Evolutionary conservation across 768 basidiomycete species (phyloP), one percentile per base, ranked within the genome.

Genomic region (Lentinula edodes): DNA sequence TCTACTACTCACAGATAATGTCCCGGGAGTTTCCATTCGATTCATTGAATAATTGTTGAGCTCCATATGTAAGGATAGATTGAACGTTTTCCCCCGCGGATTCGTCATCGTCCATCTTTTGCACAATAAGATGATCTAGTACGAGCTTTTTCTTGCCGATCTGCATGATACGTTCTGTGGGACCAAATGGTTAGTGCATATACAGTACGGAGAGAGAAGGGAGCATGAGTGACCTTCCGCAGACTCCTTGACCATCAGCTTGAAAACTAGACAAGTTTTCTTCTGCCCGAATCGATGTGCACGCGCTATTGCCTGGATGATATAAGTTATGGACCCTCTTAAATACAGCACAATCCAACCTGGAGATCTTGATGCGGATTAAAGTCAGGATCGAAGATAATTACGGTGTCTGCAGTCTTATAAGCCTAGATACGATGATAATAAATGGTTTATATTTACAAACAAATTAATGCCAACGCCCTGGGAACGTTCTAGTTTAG

Each of bases 331-430:
- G 12, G 18, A 38, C 20, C n/a, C 10, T n/a, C 10, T 12, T 18
- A 1, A 10, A 3, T 38, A 46, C 6, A 39, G 23, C 13, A 38
- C 23, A 2, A n/a, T 69, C 84, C 63, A 72, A 92, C 93, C 84
- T 96, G 94, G 55, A 95, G 78, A 75, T 95, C 94, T 89, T 90
- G 90, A 74, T 97, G 94, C n/a, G 96, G 96, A 69, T 99, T 99
- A 73, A 95, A 99, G 76, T 99, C 97, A 0, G 95, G 94, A 70
- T 99, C 96, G 66, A 88, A 92, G 59, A 94, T 88, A 48, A 94
- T 89, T 34, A 95, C 94, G 0, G 95, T 96, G 71, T 98, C 96
- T 18, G 96, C 95, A 7, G 87, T 91, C 77, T 89, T 83, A 63
- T 82, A 77, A 64, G 84, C 77, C 70, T 62, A 80, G 77, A 64